A percentile compares a stretch with the other conserved stretches of the same genome.
These are phyloP conservation scores for Eruca vesicaria DNA, from an alignment of 441 rosid genomes.

Conservation along the genomic window DNA sequence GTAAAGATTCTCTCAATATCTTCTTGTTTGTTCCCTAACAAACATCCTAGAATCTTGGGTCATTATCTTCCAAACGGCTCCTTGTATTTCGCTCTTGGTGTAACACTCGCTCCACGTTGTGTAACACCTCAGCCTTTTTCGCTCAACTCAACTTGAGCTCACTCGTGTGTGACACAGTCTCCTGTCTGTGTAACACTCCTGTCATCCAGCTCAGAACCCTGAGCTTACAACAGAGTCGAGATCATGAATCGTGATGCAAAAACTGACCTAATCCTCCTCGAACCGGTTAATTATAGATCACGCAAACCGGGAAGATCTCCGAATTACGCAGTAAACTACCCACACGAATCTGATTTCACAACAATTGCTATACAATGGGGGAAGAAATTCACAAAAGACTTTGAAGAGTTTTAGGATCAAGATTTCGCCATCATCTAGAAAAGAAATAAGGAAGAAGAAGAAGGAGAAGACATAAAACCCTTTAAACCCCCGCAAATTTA, in stretches of 20 bases:
- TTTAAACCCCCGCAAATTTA: slow-evolving; percentile 57
- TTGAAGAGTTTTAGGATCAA: slow-evolving; percentile 1
- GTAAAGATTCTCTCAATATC: too few species aligned
- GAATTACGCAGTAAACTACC: neutral
- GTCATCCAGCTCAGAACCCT: too few species aligned
- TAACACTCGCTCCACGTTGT: too few species aligned
- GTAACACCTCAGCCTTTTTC: too few species aligned
- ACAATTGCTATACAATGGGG: slow-evolving; percentile 1
- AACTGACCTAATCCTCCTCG: slow-evolving; percentile 31
- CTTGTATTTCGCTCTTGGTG: too few species aligned
- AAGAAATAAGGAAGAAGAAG: slow-evolving; percentile 14
- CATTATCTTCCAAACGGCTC: too few species aligned
- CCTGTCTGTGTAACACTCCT: too few species aligned
- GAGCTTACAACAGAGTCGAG: neutral
- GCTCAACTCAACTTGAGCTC: too few species aligned
- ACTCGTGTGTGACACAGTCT: too few species aligned
- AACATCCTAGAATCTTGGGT: too few species aligned
- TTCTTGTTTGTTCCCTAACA: too few species aligned
- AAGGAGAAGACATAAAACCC: slow-evolving; percentile 26
- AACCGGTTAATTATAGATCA: slow-evolving; percentile 22
- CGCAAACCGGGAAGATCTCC: neutral
- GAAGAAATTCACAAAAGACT: slow-evolving; percentile 5
- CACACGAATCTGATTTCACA: slow-evolving; percentile 2
- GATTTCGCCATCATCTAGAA: slow-evolving; percentile 1
- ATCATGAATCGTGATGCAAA: neutral